Conservation (phyloP, 345 rosid genomes). For the Cardamine chenopodiifolia region DNA sequence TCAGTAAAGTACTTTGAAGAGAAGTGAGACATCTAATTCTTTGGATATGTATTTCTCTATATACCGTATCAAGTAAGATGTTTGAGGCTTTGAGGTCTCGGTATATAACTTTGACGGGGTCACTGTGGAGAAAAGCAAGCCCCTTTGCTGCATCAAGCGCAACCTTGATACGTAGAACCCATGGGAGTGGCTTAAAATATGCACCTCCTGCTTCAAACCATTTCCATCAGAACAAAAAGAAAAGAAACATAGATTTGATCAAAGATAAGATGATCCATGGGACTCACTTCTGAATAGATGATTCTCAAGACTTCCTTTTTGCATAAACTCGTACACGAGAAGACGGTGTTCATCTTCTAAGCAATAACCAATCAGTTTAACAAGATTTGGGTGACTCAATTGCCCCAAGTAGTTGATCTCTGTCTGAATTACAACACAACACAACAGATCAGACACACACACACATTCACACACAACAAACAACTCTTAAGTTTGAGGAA, state of each 20-base stretch:
- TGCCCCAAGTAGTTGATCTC: conserved; percentile 89
- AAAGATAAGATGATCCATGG: conserved; percentile 6
- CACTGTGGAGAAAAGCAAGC: conserved; percentile 86
- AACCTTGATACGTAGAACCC: conserved; percentile 83
- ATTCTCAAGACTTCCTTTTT: conserved; percentile 94
- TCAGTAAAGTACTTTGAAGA: not conserved
- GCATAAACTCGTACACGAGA: conserved; percentile 94
- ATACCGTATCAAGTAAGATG: conserved; percentile 77
- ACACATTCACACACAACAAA: conserved; percentile 4
- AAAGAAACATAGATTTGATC: not conserved
- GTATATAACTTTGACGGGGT: conserved; percentile 81
- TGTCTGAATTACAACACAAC: conserved; percentile 51
- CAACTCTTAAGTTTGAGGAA: not conserved
- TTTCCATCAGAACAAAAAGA: conserved; percentile 13
- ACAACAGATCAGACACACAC: conserved; percentile 15
- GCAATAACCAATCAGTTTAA: conserved; percentile 85
- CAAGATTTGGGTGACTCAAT: conserved; percentile 82
- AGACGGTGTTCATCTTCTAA: conserved; percentile 94
- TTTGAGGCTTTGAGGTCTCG: conserved; percentile 91
- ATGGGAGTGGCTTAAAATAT: conserved; percentile 78
- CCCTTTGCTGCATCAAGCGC: conserved; percentile 97
- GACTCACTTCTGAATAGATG: conserved; percentile 88
- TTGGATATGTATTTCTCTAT: conserved; percentile 2
- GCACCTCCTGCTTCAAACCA: conserved; percentile 63
- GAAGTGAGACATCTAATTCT: not conserved